phyloP scores from a whole-genome alignment of 1,284 basidiomycete species.

The Exobasidium cylindrosporum region DNA sequence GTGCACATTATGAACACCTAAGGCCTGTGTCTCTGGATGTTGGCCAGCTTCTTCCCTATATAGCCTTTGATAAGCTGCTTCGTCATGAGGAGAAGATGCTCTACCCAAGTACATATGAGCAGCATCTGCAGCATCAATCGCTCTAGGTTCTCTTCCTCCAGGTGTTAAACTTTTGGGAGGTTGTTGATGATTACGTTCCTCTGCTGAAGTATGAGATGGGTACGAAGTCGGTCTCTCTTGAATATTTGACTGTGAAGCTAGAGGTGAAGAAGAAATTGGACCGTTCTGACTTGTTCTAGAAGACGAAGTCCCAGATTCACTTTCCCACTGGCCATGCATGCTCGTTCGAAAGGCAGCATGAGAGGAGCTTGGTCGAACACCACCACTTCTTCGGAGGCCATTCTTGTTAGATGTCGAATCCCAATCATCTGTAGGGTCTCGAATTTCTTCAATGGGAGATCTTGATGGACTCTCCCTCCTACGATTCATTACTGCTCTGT shows the following conservation, averaged over 20 bases:
- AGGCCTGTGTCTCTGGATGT: background rate
- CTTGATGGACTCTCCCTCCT: too few species aligned
- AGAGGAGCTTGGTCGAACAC: background rate
- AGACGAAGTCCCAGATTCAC: background rate
- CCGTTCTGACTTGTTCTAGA: background rate
- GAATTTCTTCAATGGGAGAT: constrained; percentile 2
- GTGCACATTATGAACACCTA: constrained; percentile 21
- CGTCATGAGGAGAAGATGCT: background rate
- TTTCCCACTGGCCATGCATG: constrained; percentile 7
- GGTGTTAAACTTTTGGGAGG: background rate
- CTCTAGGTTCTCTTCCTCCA: constrained; percentile 7
- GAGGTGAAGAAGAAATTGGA: background rate
- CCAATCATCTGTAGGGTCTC: background rate
- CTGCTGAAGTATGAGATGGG: background rate
- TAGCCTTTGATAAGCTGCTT: background rate
- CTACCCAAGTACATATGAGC: constrained; percentile 13
- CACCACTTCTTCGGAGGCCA: background rate
- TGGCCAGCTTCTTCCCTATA: background rate
- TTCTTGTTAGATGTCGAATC: background rate
- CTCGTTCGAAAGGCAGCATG: background rate
- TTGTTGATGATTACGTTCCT: background rate
- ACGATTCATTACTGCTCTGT: background rate
- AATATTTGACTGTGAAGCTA: background rate
- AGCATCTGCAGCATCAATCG: constrained; percentile 4
- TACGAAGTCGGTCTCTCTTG: background rate